Base-by-base conservation (phyloP, 768 basidiomycete genomes). In the Suillus weaverae region DNA sequence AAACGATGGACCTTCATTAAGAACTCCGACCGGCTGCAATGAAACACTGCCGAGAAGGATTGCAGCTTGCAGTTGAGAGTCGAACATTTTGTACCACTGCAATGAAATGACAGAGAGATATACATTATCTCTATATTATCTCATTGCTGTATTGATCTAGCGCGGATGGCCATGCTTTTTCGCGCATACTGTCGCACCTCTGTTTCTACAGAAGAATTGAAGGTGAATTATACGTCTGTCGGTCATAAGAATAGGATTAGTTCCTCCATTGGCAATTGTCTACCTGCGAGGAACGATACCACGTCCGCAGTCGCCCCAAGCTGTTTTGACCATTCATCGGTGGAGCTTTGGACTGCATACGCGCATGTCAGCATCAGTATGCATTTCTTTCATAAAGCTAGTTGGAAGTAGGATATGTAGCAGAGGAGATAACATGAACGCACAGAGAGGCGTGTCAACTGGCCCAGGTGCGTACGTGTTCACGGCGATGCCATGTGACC, bases 211-310 rank as follows among this genome's bases (percentile, higher is more conserved):
- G 13, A 48, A 5, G 7, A 26, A 50, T 16, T 26, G 48, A 26
- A 50, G 26, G 26, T 26, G 48, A 50, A 26, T 30, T 26, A 50
- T 14, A 26, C 22, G 26, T 26, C 11, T 53, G 16, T 18, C 51
- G 4, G 30, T 16, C 50, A 51, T 51, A 30, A 30, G 16, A 9
- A 30, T 6, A 50, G 5, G 16, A 46, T 39, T 32, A 9, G 14
- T 56, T 56, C 51, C n/a, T 20, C 61, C n/a, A 20, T 18, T 14
- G 13, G 22, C 51, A 41, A 55, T 53, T 18, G 20, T 36, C 70
- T 69, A 11, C 71, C 73, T 9, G 73, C 75, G 38, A 78, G 67
- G 68, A 75, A 78, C 11, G 75, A 73, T 4, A 77, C 76, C 6
- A 78, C 38, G 9, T 62, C 61, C 1, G 77, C 74, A 39, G 38